Percentiles rank a stretch among this genome's conserved stretches.
These are phyloP conservation scores for Alternaria sp. DNA, from an alignment of 2,329 filamentous ascomycete genomes.

Conservation along the genomic window DNA sequence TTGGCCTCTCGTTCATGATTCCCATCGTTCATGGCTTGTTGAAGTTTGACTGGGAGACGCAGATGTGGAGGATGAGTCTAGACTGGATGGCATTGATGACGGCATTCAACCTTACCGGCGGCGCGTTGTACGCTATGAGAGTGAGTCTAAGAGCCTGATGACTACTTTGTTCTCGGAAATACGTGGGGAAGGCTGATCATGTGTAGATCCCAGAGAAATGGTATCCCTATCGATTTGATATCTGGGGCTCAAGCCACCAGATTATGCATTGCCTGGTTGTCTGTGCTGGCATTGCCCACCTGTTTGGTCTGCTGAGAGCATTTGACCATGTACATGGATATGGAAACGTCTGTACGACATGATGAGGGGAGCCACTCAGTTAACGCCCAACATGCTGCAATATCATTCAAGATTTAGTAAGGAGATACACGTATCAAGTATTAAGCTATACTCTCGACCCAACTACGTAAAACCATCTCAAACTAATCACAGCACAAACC, in stretches of 20 bases:
- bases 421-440: background rate
- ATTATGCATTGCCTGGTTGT: background rate
- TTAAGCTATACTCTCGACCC: background rate
- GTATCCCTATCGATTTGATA: background rate
- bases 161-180: background rate
- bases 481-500: slow-evolving; percentile 39
- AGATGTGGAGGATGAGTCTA: background rate
- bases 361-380: background rate
- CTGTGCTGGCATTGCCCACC: background rate
- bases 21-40: background rate
- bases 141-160: background rate
- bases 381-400: background rate
- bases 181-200: background rate
- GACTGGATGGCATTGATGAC: background rate
- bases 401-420: background rate
- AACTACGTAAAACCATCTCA: background rate
- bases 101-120: background rate
- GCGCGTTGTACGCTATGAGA: background rate
- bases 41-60: background rate
- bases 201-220: background rate
- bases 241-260: background rate
- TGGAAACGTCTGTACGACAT: background rate
- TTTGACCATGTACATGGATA: background rate
- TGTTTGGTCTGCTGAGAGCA: background rate
- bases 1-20: background rate